Conservation (phyloP, 1,284 basidiomycete species). For the Fomitopsis pinicola region DNA sequence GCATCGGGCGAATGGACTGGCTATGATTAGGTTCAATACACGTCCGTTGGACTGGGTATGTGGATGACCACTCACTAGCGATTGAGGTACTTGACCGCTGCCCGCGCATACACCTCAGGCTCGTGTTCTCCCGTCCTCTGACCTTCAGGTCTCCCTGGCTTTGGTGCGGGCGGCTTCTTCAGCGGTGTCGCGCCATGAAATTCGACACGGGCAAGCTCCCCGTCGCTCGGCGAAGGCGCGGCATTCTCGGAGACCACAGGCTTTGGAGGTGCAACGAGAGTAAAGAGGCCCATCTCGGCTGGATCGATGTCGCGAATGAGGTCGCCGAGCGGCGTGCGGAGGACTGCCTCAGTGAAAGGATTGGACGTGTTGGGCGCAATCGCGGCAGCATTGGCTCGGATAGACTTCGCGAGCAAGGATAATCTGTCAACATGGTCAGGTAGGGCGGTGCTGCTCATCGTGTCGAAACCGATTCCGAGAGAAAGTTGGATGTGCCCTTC, state of each 20-base stretch:
- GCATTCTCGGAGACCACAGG: slow-evolving; percentile 26
- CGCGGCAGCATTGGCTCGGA: slow-evolving; percentile 28
- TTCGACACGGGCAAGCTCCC: slow-evolving; percentile 55
- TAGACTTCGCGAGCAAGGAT: slow-evolving; percentile 31
- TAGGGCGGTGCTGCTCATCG: slow-evolving; percentile 37
- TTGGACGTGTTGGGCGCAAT: slow-evolving; percentile 23
- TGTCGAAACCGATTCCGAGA: too few species aligned
- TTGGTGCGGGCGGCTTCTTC: slow-evolving; percentile 36
- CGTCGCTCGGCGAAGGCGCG: slow-evolving; percentile 24
- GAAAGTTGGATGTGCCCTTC: too few species aligned
- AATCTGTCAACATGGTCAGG: slow-evolving; percentile 41
- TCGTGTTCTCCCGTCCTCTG: slow-evolving; percentile 46
- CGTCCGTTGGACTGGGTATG: not conserved
- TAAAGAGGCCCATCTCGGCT: slow-evolving; percentile 72
- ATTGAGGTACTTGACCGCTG: slow-evolving; percentile 69
- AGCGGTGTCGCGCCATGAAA: slow-evolving; percentile 70
- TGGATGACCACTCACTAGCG: slow-evolving; percentile 50
- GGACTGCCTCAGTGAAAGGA: slow-evolving; percentile 54
- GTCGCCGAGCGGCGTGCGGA: slow-evolving; percentile 58
- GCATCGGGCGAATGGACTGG: slow-evolving; percentile 65
- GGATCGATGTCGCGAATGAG: slow-evolving; percentile 74
- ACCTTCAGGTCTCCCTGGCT: slow-evolving; percentile 37
- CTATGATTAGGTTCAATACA: slow-evolving; percentile 28
- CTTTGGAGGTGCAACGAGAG: slow-evolving; percentile 35
- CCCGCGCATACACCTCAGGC: slow-evolving; percentile 70